Evolutionary conservation across 2,329 filamentous ascomycete species (phyloP), one percentile per base, ranked within the genome.

Genomic region (Fusarium domesticum): DNA sequence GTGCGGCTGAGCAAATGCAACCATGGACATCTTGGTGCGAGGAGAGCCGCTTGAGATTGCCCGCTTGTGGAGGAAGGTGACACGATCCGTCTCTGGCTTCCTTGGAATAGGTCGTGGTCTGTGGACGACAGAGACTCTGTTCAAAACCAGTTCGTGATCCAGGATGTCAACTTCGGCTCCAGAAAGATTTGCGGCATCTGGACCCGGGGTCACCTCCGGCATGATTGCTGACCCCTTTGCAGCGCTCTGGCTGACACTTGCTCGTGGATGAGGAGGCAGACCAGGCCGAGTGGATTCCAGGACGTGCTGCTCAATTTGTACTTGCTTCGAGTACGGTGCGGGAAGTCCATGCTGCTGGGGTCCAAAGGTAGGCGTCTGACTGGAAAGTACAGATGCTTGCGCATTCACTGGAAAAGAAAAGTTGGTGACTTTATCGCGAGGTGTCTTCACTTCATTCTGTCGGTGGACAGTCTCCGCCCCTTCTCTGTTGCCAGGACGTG

Each of bases 51-150:
- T 68, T 1, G 79, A 82, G 54, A 72, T 74, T 35, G 68, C 74
- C 31, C 78, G 70, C 48, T 67, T 71, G 50, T 77, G 76, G 6
- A 63, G 70, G 59, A 76, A 76, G 25, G 76, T 64, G 37, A 69
- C 67, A 34, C 74, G 67, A 50, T 77, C 72, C 8, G 71, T 63
- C 18, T 69, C 68, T 3, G 62, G 60, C 28, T 72, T 74, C 39
- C 78, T 69, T 5, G 77, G 76, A 42, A 82, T 77, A 3, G 78
- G 78, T 23, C 78, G 70, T 2, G 78, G 78, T 5, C 78, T 71
- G 57, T 82, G 66, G 6, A 82, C 68, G 16, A 82, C 65, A 0
- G 57, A 59, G 19, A 39, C 40, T 40, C 41, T 46, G 33, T 42
- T 23, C 30, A 39, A 42, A 12, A 43, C 48, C 17, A 42, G 18